Base-by-base conservation (phyloP, 495 filamentous ascomycete species). In the Amniculicola lignicola region DNA sequence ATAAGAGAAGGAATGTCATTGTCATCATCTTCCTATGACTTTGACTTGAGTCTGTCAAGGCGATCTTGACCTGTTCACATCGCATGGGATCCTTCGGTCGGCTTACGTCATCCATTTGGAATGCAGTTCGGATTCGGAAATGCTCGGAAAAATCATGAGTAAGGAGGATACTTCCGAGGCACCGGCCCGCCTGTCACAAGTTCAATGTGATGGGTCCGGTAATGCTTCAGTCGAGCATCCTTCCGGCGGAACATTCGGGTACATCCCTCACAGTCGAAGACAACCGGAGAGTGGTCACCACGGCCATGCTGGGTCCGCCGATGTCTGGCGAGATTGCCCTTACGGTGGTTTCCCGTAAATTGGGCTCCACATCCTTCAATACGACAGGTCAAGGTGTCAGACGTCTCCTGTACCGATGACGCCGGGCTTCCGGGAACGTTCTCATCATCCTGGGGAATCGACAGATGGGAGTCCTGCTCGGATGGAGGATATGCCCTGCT, bases 191-290 rank as follows among this genome's bases (percentile, higher is more conserved):
- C 46, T 31, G 21, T 16, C 35, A 11, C 29, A 9, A 16, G 18
- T 27, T 56, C 28, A 15, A 18, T 19, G 22, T 56, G 52, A 18
- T 40, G 18, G 19, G 37, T 56, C 3, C 52, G 41, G n/a, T 56
- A 44, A 23, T 56, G 52, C n/a, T 56, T 56, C 2, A 56, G 33
- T 16, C 25, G 5, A 4, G 42, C 31, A 18, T 56, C 52, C 1
- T 35, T 56, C n/a, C 52, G 45, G 31, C 39, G 37, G 33, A 48
- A 56, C 18, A 9, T 27, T 23, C 33, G 47, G 2, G 0, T 14
- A 48, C 52, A 56, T 7, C 1, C 41, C 18, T 31, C 22, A 31
- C 52, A 56, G 14, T 14, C 5, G 22, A 6, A 40, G 6, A 6
- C 7, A 6, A 18, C 37, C 6, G 9, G 10, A 12, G 29, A 33